Evolutionary conservation across 768 basidiomycete species (phyloP), one percentile per base, ranked within the genome.

Genomic region (Lenzites betulinus): DNA sequence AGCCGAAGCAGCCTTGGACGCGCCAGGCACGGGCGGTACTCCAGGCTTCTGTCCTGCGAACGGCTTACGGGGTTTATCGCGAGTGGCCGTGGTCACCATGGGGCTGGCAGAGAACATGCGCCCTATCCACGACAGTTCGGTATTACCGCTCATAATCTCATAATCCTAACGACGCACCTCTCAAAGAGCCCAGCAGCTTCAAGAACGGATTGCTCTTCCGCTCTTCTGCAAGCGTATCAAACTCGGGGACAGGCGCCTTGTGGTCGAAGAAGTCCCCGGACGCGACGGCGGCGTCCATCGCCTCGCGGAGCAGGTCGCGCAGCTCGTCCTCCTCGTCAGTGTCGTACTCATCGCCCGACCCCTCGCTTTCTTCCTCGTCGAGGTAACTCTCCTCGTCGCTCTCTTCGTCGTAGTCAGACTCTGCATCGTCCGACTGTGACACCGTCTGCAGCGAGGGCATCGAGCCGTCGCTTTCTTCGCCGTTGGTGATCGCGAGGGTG

Each of bases 201-300:
- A 93, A 71, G 71, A 94, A 92, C 0, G 90, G 89, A 67, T 93
- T 94, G 20, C 79, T 83, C 67, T 86, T 87, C 53, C 80, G 77
- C 53, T 83, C 80, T 23, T 85, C 83, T 15, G 73, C 71, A 7
- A 78, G 64, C 13, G 77, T 70, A 41, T 77, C 70, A 48, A 80
- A 76, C 2, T 74, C 69, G 7, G 77, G 76, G 16, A 71, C 69
- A 15, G 72, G 63, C 23, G 72, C 71, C 56, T 74, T 77, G 30
- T 77, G 76, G 67, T 88, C 83, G 51, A 84, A 77, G 71, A 85
- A 86, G 55, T 86, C 87, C 20, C 82, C 76, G 42, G 74, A 78
- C 51, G 84, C 76, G 65, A 82, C 77, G 0, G 83, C 85, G 18
- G 81, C 76, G 60, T 90, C 85, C 88, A 92, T 89, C 3, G 90